Base-by-base conservation (phyloP, 768 basidiomycete species). In the Gymnopilus junonius region DNA sequence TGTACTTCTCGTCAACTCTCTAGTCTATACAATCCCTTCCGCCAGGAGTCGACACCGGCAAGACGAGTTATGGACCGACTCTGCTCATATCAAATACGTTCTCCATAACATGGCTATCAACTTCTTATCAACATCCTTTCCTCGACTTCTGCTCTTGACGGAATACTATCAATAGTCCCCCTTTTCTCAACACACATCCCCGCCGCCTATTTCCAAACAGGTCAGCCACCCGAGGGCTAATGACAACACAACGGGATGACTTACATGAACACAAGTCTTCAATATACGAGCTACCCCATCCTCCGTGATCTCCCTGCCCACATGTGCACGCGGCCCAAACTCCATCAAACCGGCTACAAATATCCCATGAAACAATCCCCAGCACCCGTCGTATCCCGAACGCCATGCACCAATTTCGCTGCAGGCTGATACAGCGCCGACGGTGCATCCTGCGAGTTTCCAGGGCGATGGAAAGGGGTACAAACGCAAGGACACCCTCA, bases 311-410 rank as follows among this genome's bases (percentile, higher is more conserved):
- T 73, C 75, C 20, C 65, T 65, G 10, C 72, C 72, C 17, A 71
- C 51, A 43, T 64, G 70, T 1, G 71, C 68, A 20, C 66, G 29
- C 21, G 72, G 59, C 0, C 71, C 77, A 54, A 74, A 69, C 37
- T 76, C 71, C 87, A 88, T 87, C 40, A 89, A 73, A 0, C 83
- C 85, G 12, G 79, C 76, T 14, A 87, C 82, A 65, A 88, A 66
- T 86, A 89, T 12, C 87, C 87, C 0, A 86, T 80, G 69, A 87
- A 88, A 62, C 86, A 87, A 65, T 89, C 87, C 0, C 87, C 87
- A 1, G 87, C 87, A 10, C 87, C 87, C 0, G 87, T 89, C 2
- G 86, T 87, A 67, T 89, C 87, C 15, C 73, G 68, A 4, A 77
- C 74, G 0, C 71, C 65, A 4, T 78, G 82, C 35, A 75, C 62